A percentile compares a stretch with the other conserved stretches of the same genome.
phyloP scores from a whole-genome alignment of 164 flowering plant genomes.

The Magnolia changhungtana region DNA sequence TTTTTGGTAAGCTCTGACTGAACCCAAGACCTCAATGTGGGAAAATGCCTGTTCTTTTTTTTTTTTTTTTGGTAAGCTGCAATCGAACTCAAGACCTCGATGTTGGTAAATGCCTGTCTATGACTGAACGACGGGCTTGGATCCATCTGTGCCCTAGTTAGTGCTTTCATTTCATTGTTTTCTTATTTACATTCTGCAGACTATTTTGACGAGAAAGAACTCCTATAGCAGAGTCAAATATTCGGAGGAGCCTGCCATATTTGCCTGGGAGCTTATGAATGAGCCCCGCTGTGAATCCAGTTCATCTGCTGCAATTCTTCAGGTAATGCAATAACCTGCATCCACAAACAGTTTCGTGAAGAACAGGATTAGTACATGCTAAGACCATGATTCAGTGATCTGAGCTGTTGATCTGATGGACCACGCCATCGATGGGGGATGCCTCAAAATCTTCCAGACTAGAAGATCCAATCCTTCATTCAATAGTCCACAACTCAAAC shows the following conservation, averaged over 20 bases:
- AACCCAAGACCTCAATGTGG: background rate
- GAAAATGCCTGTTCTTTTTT: too few relatives aligned
- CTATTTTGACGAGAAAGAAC: constrained; percentile 52
- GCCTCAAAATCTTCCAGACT: background rate
- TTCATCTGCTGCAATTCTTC: constrained; percentile 48
- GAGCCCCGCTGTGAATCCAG: constrained; percentile 56
- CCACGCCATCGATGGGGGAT: background rate
- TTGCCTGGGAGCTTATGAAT: constrained; percentile 76
- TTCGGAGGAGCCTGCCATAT: constrained; percentile 60
- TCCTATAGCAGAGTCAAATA: constrained; percentile 47
- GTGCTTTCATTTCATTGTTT: background rate
- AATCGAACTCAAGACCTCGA: background rate
- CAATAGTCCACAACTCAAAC: background rate
- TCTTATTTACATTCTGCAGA: constrained; percentile 30
- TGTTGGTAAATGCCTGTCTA: background rate
- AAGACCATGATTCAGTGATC: background rate
- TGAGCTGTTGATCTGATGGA: background rate
- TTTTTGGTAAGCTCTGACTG: background rate
- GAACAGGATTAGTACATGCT: too few relatives aligned
- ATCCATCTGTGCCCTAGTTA: background rate
- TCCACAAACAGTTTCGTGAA: too few relatives aligned
- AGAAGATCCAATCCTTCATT: background rate
- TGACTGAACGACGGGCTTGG: background rate
- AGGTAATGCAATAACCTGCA: constrained; percentile 27
- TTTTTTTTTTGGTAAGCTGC: background rate